These are phyloP conservation scores for Tagetes erecta DNA, from an alignment of 129 eudicot genomes.

Conservation along the genomic window DNA sequence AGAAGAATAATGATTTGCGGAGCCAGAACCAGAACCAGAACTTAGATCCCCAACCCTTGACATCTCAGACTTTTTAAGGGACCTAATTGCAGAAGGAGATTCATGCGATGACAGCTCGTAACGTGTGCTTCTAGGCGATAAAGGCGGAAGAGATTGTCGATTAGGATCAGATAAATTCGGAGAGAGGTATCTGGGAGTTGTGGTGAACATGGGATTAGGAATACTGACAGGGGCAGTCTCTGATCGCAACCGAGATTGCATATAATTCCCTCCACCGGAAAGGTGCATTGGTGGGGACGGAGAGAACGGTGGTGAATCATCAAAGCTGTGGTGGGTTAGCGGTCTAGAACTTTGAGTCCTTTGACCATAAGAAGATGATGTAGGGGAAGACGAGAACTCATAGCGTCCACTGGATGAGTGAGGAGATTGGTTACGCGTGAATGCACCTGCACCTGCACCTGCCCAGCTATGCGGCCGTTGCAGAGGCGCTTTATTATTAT, in stretches of 20 bases:
- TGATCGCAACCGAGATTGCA: conserved; percentile 60
- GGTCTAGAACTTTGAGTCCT: conserved; percentile 49
- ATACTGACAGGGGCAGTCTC: conserved; percentile 92
- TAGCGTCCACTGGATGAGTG: conserved; percentile 41
- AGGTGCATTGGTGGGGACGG: conserved; percentile 76
- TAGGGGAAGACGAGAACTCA: conserved; percentile 57
- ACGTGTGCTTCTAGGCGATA: conserved; percentile 71
- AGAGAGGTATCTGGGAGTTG: conserved; percentile 77
- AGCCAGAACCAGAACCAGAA: conserved; percentile 47
- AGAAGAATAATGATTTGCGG: conserved; percentile 44
- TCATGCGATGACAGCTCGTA: conserved; percentile 71
- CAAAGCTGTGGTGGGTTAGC: conserved; percentile 43
- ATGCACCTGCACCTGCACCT: conserved; percentile 49
- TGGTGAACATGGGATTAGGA: conserved; percentile 71
- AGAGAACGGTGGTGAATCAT: conserved; percentile 96
- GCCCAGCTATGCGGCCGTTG: conserved; percentile 96
- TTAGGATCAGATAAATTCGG: conserved; percentile 91
- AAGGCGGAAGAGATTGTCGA: conserved; percentile 82
- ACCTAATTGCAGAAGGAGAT: conserved; percentile 78
- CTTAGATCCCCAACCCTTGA: conserved; percentile 66
- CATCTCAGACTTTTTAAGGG: conserved; percentile 60
- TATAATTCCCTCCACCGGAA: conserved; percentile 54
- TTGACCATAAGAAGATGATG: conserved; percentile 39
- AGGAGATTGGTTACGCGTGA: conserved; percentile 50
- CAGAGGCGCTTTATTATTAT: conserved; percentile 39